These are phyloP conservation scores for Wallacemonas sp. DNA, from an alignment of 208 protist genomes.

Conservation along the genomic window DNA sequence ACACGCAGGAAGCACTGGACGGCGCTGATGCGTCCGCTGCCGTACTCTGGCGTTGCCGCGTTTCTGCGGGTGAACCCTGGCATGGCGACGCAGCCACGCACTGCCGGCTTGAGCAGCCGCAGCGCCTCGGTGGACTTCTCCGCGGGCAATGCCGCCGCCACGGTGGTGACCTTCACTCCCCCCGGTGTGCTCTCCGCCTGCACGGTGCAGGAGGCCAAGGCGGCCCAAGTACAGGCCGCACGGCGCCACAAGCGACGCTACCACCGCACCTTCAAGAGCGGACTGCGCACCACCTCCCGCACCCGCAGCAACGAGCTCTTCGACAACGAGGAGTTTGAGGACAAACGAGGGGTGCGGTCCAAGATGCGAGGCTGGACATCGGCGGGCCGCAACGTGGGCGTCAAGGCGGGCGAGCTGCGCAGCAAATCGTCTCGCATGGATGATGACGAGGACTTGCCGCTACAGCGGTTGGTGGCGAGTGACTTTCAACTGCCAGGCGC, in stretches of 20 bases:
- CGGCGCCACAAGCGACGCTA: slow-evolving; percentile 8
- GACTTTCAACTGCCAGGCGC: not conserved
- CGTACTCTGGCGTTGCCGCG: slow-evolving; percentile 45
- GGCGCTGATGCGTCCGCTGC: slow-evolving; percentile 45
- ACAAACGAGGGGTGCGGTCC: slow-evolving; percentile 10
- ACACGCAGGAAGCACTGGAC: slow-evolving; percentile 78
- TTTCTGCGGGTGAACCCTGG: slow-evolving; percentile 45
- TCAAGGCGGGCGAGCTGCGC: slow-evolving; percentile 21
- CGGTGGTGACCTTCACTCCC: slow-evolving; percentile 24
- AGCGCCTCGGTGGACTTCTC: slow-evolving; percentile 16
- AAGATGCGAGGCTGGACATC: slow-evolving; percentile 33
- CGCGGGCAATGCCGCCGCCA: slow-evolving; percentile 1
- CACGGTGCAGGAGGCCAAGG: slow-evolving; percentile 29
- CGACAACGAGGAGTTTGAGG: slow-evolving; percentile 33
- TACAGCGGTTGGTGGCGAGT: slow-evolving; percentile 1
- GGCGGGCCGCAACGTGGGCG: slow-evolving; percentile 35
- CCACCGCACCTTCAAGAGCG: slow-evolving; percentile 1
- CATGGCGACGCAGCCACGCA: slow-evolving; percentile 43
- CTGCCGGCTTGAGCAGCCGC: not conserved
- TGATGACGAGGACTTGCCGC: slow-evolving; percentile 20
- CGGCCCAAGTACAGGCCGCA: slow-evolving; percentile 4
- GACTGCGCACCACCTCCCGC: not conserved
- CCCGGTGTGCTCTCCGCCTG: slow-evolving; percentile 34
- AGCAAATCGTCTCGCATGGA: slow-evolving; percentile 5
- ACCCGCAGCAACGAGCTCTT: slow-evolving; percentile 25